Percentiles rank a stretch among this genome's conserved stretches.
phyloP scores from a whole-genome alignment of 192 early-diverging fungal species.

The Coemansia reversa region DNA sequence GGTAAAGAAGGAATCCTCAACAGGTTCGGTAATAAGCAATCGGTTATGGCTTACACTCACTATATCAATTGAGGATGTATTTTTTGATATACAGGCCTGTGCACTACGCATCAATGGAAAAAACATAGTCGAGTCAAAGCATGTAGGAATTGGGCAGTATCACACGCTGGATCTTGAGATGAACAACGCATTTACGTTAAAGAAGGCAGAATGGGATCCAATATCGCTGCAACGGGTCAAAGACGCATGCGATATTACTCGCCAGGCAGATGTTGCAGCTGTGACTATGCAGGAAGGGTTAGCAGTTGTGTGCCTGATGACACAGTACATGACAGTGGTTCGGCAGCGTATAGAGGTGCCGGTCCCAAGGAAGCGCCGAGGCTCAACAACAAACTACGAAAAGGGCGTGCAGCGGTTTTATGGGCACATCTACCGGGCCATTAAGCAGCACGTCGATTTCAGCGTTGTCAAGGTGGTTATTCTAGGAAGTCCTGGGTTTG shows the following conservation, averaged over 20 bases:
- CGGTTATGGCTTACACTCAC: conserved; percentile 78
- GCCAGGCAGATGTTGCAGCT: conserved; percentile 89
- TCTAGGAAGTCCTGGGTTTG: conserved; percentile 94
- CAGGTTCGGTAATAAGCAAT: conserved; percentile 85
- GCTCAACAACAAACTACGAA: conserved; percentile 86
- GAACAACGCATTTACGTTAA: conserved; percentile 83
- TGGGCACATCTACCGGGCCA: conserved; percentile 86
- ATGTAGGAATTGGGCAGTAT: conserved; percentile 89
- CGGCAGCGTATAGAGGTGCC: conserved; percentile 87
- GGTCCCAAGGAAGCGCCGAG: conserved; percentile 91
- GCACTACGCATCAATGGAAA: conserved; percentile 85
- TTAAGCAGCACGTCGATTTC: conserved; percentile 88
- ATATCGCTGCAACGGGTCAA: conserved; percentile 88
- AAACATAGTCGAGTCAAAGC: conserved; percentile 82
- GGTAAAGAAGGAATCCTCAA: conserved; percentile 82
- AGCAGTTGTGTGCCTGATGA: conserved; percentile 91
- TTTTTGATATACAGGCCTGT: conserved; percentile 87
- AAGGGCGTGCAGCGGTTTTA: conserved; percentile 87
- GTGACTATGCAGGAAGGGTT: conserved; percentile 87
- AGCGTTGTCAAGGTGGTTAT: conserved; percentile 93
- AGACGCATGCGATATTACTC: conserved; percentile 84
- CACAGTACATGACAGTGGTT: conserved; percentile 94
- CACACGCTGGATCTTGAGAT: conserved; percentile 94
- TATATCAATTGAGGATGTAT: conserved; percentile 79
- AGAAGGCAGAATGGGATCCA: conserved; percentile 90